These are phyloP conservation scores for Fraxinus sp. DNA, from an alignment of 305 asterid species.

Conservation along the genomic window DNA sequence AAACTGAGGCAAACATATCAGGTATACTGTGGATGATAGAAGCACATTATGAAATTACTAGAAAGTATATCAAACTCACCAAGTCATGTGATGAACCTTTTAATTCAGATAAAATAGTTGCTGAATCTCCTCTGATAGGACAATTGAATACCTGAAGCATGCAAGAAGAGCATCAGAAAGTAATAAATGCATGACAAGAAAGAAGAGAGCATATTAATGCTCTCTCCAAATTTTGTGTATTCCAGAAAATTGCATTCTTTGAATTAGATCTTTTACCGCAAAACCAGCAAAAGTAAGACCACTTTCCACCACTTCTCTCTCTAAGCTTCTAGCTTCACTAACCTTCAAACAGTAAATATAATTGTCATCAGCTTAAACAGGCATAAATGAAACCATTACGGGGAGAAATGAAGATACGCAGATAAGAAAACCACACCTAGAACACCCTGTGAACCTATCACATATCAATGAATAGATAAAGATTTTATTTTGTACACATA, in stretches of 20 bases:
- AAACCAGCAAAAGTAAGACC: conserved; percentile 93
- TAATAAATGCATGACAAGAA: conserved; percentile 17
- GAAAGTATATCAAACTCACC: conserved; percentile 50
- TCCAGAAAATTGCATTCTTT: background rate
- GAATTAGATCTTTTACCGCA: conserved; percentile 59
- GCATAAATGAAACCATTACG: background rate
- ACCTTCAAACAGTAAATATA: conserved; percentile 58
- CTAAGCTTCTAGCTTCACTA: conserved; percentile 93
- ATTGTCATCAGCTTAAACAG: conserved; percentile 24
- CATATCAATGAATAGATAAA: background rate
- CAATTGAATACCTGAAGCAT: conserved; percentile 83
- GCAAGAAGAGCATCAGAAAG: conserved; percentile 23
- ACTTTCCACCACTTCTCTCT: conserved; percentile 77
- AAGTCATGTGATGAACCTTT: conserved; percentile 89
- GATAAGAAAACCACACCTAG: background rate
- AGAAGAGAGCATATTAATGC: background rate
- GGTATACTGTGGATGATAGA: background rate
- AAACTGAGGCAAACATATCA: background rate
- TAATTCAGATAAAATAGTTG: conserved; percentile 73
- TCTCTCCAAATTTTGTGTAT: background rate
- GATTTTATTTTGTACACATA: background rate
- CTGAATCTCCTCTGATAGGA: conserved; percentile 94
- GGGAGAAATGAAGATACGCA: background rate
- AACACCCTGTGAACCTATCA: background rate
- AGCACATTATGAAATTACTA: background rate